A percentile compares a stretch with the other conserved stretches of the same genome.
Conservation (phyloP, 768 basidiomycete species). For the Panaeolus papilionaceus region DNA sequence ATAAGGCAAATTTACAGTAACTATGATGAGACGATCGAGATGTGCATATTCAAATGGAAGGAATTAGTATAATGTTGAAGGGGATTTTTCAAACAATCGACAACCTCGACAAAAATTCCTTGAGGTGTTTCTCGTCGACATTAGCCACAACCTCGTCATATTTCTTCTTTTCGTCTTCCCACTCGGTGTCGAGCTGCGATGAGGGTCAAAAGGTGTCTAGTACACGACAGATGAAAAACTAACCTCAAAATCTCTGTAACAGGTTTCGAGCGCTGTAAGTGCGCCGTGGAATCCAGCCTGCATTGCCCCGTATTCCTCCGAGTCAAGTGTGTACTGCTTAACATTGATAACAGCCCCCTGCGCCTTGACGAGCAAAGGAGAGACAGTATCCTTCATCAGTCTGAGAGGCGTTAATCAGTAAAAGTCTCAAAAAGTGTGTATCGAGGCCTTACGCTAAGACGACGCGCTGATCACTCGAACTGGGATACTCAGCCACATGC, state of each 20-base stretch:
- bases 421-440: not conserved
- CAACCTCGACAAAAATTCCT: not conserved
- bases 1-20: no score
- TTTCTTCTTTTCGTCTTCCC: not conserved
- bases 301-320: not conserved
- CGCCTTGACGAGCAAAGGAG: not conserved
- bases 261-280: not conserved
- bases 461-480: not conserved
- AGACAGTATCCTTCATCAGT: not conserved
- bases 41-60: no score
- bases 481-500: not conserved
- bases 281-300: not conserved
- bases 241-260: constrained; percentile 1
- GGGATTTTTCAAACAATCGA: not conserved
- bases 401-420: not conserved
- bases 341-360: not conserved
- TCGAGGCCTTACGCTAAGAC: not conserved
- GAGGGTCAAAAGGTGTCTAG: not conserved
- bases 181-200: not conserved
- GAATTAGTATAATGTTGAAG: no score
- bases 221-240: not conserved
- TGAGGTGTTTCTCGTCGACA: not conserved
- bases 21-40: no score
- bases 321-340: not conserved
- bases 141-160: not conserved